phyloP scores from a whole-genome alignment of 805 yeast genomes.

The Spencermartinsiella europaea region DNA sequence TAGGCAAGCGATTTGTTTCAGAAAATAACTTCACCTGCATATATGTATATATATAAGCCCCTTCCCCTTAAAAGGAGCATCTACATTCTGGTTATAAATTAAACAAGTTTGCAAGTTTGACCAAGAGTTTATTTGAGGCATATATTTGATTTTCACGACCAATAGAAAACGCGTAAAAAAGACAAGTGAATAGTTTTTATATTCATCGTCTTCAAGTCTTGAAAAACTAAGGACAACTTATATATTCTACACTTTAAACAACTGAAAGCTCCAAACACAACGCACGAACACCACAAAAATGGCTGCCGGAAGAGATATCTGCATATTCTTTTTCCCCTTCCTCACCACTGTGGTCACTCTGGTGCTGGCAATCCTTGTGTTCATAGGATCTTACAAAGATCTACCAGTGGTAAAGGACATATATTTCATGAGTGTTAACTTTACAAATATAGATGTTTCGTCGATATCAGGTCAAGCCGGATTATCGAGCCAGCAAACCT shows the following conservation, averaged over 20 bases:
- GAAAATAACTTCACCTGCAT: too few relatives aligned
- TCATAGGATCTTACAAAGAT: conserved; percentile 47
- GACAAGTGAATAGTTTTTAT: too few relatives aligned
- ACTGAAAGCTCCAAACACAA: too few relatives aligned
- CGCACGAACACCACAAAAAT: conserved; percentile 1
- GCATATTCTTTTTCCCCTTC: conserved; percentile 31
- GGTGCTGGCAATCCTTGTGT: conserved; percentile 44
- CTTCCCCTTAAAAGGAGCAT: too few relatives aligned
- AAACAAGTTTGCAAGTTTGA: not conserved
- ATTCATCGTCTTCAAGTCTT: too few relatives aligned
- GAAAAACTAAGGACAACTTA: too few relatives aligned
- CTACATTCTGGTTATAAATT: not conserved
- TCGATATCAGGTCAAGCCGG: conserved; percentile 19
- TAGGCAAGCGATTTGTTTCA: too few relatives aligned
- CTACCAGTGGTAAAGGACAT: conserved; percentile 40
- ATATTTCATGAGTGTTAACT: conserved; percentile 45
- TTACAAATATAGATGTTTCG: conserved; percentile 32
- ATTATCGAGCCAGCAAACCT: conserved; percentile 10
- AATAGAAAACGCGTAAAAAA: too few relatives aligned
- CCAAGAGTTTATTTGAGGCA: too few relatives aligned
- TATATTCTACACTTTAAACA: too few relatives aligned
- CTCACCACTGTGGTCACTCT: conserved; percentile 37
- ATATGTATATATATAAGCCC: too few relatives aligned
- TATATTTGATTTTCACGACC: too few relatives aligned
- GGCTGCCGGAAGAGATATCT: conserved; percentile 22